These are phyloP conservation scores for Diutina mesorugosa DNA, from an alignment of 1,139 yeast genomes.

Conservation along the genomic window DNA sequence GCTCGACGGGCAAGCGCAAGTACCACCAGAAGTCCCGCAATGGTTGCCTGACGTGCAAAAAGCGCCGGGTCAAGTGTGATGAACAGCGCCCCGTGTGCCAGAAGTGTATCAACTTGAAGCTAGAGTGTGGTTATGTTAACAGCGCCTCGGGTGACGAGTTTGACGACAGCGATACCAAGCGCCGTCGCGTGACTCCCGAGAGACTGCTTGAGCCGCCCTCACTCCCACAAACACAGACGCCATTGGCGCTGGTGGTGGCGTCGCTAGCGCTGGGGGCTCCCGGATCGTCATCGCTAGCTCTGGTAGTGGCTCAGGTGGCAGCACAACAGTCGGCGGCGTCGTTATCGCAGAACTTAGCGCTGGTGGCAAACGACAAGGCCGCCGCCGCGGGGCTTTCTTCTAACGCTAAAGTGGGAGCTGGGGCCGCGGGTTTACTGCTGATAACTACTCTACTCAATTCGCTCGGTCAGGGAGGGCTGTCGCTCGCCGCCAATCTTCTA, in stretches of 20 bases:
- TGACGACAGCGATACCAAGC: neutral
- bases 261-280: neutral
- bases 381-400: neutral
- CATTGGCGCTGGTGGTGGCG: neutral
- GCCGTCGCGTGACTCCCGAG: neutral
- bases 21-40: constrained; percentile 67
- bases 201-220: neutral
- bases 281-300: neutral
- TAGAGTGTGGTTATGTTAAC: constrained; percentile 51
- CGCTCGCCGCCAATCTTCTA: constrained; percentile 9
- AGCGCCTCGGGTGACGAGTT: constrained; percentile 7
- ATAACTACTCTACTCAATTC: neutral
- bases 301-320: neutral
- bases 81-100: neutral
- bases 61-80: constrained; percentile 2
- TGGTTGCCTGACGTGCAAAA: constrained; percentile 2
- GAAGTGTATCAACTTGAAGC: constrained; percentile 34
- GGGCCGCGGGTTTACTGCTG: neutral
- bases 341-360: too few species aligned
- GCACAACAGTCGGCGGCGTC: too few species aligned
- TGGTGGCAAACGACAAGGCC: too few species aligned
- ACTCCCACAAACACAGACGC: neutral
- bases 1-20: constrained; percentile 31
- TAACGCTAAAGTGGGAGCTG: neutral
- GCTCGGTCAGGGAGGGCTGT: neutral